Evolutionary conservation across 805 yeast species (phyloP), one percentile per base, ranked within the genome.

Genomic region (Metschnikowia shivogae): DNA sequence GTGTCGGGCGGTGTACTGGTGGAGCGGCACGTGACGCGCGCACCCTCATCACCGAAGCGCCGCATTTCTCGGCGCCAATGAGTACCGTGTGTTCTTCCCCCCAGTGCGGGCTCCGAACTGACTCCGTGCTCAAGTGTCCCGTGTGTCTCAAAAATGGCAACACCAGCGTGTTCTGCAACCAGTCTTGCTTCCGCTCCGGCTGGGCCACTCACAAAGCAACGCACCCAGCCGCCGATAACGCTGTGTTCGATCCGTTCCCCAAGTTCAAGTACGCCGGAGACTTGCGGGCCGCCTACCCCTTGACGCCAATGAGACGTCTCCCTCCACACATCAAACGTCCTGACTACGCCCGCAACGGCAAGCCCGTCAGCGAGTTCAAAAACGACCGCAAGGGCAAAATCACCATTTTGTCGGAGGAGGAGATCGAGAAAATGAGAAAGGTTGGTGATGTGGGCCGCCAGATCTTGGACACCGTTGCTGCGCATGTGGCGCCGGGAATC

Each of bases 201-300:
- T 86, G 89, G 81, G 66, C 76, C 12, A 63, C 73, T 12, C 99
- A 92, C 63, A 90, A 89, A 68, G 76, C 81, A 26, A 70, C 82
- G 43, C 97, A 90, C 62, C 73, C 73, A 26, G 54, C 61, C 11
- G 78, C 78, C 49, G 81, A 77, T 39, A 82, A 81, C 11, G 19
- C 67, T n/a, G 77, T 70, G 7, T 89, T 86, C 61, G 84, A 93
- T 55, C 99, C 99, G 38, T 93, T 87, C 68, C 95, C 97, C 24
- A 76, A 77, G 22, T 86, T 75, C 61, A 72, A 74, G 35, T 93
- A 77, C 65, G 73, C 89, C 1, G 98, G 99, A 14, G 65, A 73
- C 1, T 60, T 90, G 43, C 77, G 86, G 60, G 89, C 99, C 0
- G 64, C 65, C 1, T 93, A 93, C 56, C 99, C 99, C 0, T 71